phyloP scores from a whole-genome alignment of 2,329 filamentous ascomycete genomes.

The Truncatella angustata region DNA sequence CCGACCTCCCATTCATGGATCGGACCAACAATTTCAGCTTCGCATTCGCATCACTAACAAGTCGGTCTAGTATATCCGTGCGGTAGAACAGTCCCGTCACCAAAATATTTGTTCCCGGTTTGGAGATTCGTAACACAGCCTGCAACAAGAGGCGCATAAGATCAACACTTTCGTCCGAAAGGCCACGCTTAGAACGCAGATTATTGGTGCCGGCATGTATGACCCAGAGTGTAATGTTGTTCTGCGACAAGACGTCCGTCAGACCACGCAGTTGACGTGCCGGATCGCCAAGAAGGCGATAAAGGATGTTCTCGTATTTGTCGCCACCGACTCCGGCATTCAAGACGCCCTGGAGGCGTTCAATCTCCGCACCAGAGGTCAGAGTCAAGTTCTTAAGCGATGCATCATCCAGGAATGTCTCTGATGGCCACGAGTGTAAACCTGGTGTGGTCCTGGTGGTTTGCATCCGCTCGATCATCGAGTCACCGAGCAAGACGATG shows the following conservation, averaged over 20 bases:
- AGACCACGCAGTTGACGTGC: background rate
- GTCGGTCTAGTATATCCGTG: constrained; percentile 14
- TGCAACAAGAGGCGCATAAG: background rate
- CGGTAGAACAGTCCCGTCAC: constrained; percentile 20
- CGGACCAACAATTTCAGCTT: background rate
- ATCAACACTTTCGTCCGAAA: constrained; percentile 7
- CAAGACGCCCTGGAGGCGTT: constrained; percentile 10
- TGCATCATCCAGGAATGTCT: background rate
- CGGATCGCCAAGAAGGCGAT: constrained; percentile 15
- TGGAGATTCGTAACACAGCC: constrained; percentile 3
- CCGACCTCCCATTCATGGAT: background rate
- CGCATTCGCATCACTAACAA: constrained; percentile 16
- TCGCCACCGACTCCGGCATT: constrained; percentile 24
- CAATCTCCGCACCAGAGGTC: background rate
- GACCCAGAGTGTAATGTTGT: constrained; percentile 17
- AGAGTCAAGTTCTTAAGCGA: background rate
- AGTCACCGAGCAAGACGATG: constrained; percentile 19
- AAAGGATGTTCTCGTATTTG: constrained; percentile 21
- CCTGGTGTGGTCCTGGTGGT: constrained; percentile 15
- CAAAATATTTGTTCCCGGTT: constrained; percentile 12
- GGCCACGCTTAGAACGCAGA: constrained; percentile 14
- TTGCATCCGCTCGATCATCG: constrained; percentile 21
- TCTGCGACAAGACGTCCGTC: background rate
- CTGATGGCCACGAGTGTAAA: constrained; percentile 13
- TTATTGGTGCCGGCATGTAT: constrained; percentile 21